Evolutionary conservation across 2,329 filamentous ascomycete species (phyloP).

Genomic region (Penicillium palitans): DNA sequence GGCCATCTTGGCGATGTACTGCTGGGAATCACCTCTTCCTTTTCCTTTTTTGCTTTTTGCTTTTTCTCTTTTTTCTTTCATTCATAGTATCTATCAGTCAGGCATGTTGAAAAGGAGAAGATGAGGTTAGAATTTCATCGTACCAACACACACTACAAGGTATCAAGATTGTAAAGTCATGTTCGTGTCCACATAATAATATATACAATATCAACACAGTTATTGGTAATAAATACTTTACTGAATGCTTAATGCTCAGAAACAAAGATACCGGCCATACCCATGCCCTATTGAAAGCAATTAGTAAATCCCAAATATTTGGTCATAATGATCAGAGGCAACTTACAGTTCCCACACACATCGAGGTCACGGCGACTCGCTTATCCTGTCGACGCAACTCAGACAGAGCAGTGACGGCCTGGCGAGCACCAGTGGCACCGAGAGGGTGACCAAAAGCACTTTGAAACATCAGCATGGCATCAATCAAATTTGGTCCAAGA

Average conservation of each 20-base stretch:
- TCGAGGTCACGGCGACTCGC: slow-evolving; percentile 82
- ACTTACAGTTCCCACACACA: slow-evolving; percentile 85
- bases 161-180: not conserved
- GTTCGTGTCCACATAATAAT: not conserved
- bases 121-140: no score
- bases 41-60: no score
- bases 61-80: no score
- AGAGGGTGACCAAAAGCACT: slow-evolving; percentile 85
- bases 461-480: slow-evolving; percentile 12
- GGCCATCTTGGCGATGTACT: no score
- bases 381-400: slow-evolving; percentile 78
- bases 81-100: no score
- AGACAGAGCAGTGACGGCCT: slow-evolving; percentile 84
- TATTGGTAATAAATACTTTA: not conserved
- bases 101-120: no score
- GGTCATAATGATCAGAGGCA: slow-evolving; percentile 32
- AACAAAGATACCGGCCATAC: slow-evolving; percentile 92
- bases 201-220: slow-evolving; percentile 2
- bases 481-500: not conserved
- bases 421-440: slow-evolving; percentile 85
- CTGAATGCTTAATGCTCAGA: slow-evolving; percentile 63
- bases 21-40: no score
- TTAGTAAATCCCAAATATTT: slow-evolving; percentile 3
- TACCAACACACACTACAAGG: not conserved
- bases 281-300: slow-evolving; percentile 47